Evolutionary conservation across 1,284 basidiomycete genomes (phyloP).

Genomic region (Coniferiporia sulphurascens): DNA sequence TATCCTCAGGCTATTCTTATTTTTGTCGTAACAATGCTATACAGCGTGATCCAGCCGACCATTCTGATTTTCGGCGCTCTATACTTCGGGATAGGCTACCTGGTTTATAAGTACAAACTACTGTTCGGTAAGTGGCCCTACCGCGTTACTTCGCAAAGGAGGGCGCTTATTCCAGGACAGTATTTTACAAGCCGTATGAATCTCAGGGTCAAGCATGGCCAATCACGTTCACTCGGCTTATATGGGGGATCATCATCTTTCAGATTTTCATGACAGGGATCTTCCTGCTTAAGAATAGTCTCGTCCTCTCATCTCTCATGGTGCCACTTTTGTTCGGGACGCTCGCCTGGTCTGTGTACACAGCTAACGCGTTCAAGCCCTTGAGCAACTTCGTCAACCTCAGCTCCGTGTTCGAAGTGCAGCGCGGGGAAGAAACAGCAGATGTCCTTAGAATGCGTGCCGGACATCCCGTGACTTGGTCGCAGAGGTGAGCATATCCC

Average conservation of each 20-base stretch:
- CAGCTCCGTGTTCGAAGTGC: constrained; percentile 83
- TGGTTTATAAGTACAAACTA: constrained; percentile 97
- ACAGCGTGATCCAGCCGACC: constrained; percentile 92
- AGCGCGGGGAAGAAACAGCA: constrained; percentile 76
- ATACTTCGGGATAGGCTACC: constrained; percentile 91
- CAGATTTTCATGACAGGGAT: constrained; percentile 91
- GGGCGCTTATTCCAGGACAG: constrained; percentile 32
- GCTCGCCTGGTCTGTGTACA: constrained; percentile 75
- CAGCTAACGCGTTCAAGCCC: constrained; percentile 66
- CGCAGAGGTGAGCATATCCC: constrained; percentile 59
- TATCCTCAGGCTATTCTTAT: constrained; percentile 95
- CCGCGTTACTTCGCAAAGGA: background rate
- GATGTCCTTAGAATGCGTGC: constrained; percentile 68
- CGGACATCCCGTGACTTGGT: constrained; percentile 80
- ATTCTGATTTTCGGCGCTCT: constrained; percentile 92
- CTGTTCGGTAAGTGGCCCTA: constrained; percentile 67
- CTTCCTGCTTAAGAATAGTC: constrained; percentile 80
- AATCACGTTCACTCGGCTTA: constrained; percentile 80
- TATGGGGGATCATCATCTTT: constrained; percentile 87
- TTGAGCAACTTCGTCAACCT: constrained; percentile 80
- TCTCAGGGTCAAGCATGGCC: constrained; percentile 94
- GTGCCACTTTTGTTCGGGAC: constrained; percentile 77
- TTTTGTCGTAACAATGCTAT: constrained; percentile 92
- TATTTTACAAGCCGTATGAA: constrained; percentile 93
- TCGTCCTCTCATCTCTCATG: constrained; percentile 73